Evolutionary conservation across 139 green algal genomes (phyloP).

Genomic region (Coelastrella sp.): DNA sequence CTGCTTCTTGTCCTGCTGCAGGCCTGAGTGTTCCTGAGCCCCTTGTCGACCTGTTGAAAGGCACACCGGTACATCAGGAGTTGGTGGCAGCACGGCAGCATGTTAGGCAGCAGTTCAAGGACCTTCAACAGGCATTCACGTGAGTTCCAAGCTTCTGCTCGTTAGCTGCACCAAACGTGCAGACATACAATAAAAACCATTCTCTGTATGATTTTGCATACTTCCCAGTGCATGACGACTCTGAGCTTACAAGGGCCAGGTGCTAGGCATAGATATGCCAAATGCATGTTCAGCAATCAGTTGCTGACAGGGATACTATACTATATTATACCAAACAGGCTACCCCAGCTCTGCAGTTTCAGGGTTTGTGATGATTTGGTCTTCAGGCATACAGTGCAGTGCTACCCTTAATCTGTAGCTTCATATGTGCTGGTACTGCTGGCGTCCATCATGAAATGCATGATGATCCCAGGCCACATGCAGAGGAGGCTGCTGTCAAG

Average conservation of each 20-base stretch:
- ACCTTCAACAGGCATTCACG: constrained; percentile 52
- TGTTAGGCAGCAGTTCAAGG: constrained; percentile 58
- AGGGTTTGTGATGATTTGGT: no score
- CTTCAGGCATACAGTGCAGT: no score
- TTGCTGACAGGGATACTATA: neutral
- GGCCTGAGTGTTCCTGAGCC: constrained; percentile 52
- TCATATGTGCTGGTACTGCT: neutral
- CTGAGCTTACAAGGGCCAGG: no score
- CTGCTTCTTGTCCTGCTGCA: neutral
- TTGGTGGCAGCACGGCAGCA: constrained; percentile 61
- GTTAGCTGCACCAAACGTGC: no score
- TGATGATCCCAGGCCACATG: neutral
- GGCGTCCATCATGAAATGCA: no score
- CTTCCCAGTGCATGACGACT: neutral
- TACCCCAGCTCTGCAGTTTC: no score
- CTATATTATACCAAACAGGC: neutral
- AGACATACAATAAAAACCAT: no score
- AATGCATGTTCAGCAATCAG: neutral
- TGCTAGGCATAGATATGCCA: no score
- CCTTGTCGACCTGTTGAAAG: constrained; percentile 51
- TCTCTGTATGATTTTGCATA: neutral
- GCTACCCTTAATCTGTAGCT: no score
- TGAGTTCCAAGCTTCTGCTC: neutral
- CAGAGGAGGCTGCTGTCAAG: no score
- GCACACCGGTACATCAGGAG: constrained; percentile 53